Percentiles rank a stretch among this genome's conserved stretches.
These are phyloP conservation scores for Aspergillus awamori DNA, from an alignment of 2,329 filamentous ascomycete genomes.

Conservation along the genomic window DNA sequence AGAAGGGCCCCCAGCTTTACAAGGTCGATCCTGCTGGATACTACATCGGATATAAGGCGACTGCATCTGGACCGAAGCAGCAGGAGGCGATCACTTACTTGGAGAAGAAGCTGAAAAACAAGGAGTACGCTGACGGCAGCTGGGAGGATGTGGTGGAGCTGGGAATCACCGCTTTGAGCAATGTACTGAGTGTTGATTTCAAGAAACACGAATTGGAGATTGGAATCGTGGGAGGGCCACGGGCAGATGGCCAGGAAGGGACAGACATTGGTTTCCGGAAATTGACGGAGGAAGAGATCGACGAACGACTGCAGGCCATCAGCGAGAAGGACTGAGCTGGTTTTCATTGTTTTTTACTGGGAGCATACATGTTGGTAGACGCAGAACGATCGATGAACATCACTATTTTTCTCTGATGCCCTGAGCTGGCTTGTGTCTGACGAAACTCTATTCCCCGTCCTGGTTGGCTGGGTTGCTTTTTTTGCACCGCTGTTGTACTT, in stretches of 20 bases:
- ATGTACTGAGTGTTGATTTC: conserved; percentile 97
- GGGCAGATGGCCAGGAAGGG: conserved; percentile 79
- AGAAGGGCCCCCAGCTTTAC: conserved; percentile 91
- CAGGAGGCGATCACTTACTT: conserved; percentile 98
- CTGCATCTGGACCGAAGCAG: conserved; percentile 94
- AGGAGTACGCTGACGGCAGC: conserved; percentile 84
- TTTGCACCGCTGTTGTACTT: conserved; percentile 11
- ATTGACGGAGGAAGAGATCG: conserved; percentile 96
- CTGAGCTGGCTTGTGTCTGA: conserved; percentile 10
- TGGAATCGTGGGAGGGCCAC: conserved; percentile 90
- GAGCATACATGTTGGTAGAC: conserved; percentile 25
- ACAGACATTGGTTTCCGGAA: conserved; percentile 79
- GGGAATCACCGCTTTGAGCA: conserved; percentile 92
- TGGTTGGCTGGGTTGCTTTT: conserved; percentile 8
- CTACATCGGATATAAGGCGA: conserved; percentile 98
- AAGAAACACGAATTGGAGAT: conserved; percentile 99
- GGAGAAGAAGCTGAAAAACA: conserved; percentile 99
- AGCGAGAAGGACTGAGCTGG: conserved; percentile 85
- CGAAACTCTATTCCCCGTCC: not conserved
- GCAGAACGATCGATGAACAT: conserved; percentile 26
- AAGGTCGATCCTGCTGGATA: conserved; percentile 98
- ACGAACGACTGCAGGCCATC: conserved; percentile 96
- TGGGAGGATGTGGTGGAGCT: conserved; percentile 99
- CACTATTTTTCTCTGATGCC: conserved; percentile 13
- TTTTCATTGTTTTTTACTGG: conserved; percentile 15